Base-by-base conservation (phyloP, 805 yeast species). In the Saturnispora halmiae region DNA sequence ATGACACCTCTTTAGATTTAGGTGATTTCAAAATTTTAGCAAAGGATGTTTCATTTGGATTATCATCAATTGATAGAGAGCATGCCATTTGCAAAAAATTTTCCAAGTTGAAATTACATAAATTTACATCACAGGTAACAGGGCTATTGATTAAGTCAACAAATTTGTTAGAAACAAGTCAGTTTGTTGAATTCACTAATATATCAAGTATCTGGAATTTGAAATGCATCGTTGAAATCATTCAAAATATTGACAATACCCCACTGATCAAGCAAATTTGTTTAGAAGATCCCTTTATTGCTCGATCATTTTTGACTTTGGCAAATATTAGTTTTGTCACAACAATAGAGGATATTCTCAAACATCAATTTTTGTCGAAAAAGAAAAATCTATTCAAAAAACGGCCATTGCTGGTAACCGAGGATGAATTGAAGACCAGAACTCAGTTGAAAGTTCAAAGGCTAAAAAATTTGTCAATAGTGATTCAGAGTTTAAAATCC, bases 401-500 rank as follows among this genome's bases (percentile, higher is more conserved):
- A 15, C 19, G 9, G 33, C 19, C 9, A 5, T 8, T 15, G 21
- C 19, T n/a, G n/a, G n/a, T n/a, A n/a, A n/a, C n/a, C n/a, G n/a
- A n/a, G n/a, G n/a, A n/a, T n/a, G n/a, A n/a, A n/a, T n/a, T n/a
- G n/a, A n/a, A n/a, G n/a, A n/a, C n/a, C n/a, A n/a, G 13, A 7
- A 28, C 15, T 15, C 31, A 28, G 6, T 25, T 19, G 21, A 30
- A 20, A 24, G 10, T 4, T 6, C 30, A 19, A 14, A 24, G 36
- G 14, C 15, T 37, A 15, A 34, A 35, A 8, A 38, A 45, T 32
- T 13, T 50, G 6, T 19, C 42, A 19, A 33, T 40, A 13, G 26
- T 56, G 9, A 38, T 52, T 7, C 53, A 56, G 8, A 53, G 47
- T 35, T 4, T 53, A 8, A 48, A 53, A 38, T 40, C 51, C 1